Evolutionary conservation across 2,329 filamentous ascomycete genomes (phyloP), one percentile per base, ranked within the genome.

Genomic region (Parascedosporium putredinis): DNA sequence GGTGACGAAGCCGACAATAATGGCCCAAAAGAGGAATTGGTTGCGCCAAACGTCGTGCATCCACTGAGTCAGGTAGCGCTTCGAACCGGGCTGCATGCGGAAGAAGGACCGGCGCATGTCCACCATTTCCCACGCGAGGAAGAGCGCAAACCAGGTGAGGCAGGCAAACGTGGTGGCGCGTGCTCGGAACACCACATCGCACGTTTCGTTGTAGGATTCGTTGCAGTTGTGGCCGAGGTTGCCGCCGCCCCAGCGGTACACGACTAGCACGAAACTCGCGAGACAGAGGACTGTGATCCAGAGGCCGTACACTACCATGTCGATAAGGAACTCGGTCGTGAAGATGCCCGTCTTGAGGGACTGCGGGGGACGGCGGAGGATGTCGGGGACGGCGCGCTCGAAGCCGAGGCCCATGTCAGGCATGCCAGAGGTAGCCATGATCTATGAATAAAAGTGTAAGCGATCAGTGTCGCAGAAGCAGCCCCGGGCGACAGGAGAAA

Each of bases 401-500:
- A 87, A 83, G 3, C 85, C 84, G 3, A 89, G 72, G 53, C 85
- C 86, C 79, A 88, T 87, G 55, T 87, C 85, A 2, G 84, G 84
- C 56, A 88, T 72, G 18, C 79, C 81, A 43, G 81, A 86, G 0
- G 84, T 89, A 48, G 86, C 76, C 83, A 88, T 88, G 61, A 88
- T 88, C 47, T 49, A 20, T 2, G 3, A 14, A n/a, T 22, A 25
- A 25, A 40, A 16, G 9, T 20, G 8, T 16, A 27, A 27, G 6
- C 14, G 2, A 27, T 27, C 10, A 6, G 24, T 7, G n/a, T 27
- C 29, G 5, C n/a, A 1, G 14, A 31, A 18, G 25, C 5, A n/a
- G 31, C 27, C 6, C 7, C 9, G 9, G 4, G 27, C 6, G 2
- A 23, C 14, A 4, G n/a, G 31, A 9, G 16, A 8, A 33, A 14